Evolutionary conservation across 192 early-diverging fungal species (phyloP), one percentile per base, ranked within the genome.

Genomic region (Spinellus fusiger): DNA sequence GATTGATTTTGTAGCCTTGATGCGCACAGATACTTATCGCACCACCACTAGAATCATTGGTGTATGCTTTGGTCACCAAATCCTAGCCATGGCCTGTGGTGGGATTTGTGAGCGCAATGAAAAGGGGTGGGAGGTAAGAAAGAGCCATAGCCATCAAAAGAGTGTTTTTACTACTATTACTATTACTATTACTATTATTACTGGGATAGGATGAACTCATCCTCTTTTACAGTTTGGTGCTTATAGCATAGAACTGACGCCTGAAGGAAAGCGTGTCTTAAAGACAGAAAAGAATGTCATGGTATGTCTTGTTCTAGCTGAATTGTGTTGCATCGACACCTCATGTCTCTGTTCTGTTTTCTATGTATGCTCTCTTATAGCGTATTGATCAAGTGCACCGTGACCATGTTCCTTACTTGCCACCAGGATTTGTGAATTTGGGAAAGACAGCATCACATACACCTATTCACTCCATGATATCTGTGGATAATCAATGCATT

Each of bases 11-110:
- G 73, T 88, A n/a, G 52, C 66, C 20, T 22, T 60, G 0, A 44
- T 83, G 18, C 54, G 59, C 34, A 37, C 35, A 6, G 13, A 37
- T 9, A 6, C 35, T 13, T 37, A 9, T 13, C 7, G 35, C 7
- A 6, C 13, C 7, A 37, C 6, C 13, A 37, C 13, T 13, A 6
- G 35, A 9, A 48, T 89, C 7, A 38, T 92, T 49, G 88, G 89
- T 4, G 68, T 93, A 29, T 94, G 92, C 50, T 94, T 92, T 78
- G 92, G 92, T 15, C 92, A 94, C 54, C 92, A 94, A 70, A 77
- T 91, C 33, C 68, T 94, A 34, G 88, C 85, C 10, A 74, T 78
- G 34, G 89, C 89, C 1, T 65, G 75, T 54, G 86, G 85, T 15
- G 87, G 84, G 5, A 60, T 77, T 7, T 73, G 77, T 15, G 61